Evolutionary conservation across 805 yeast species (phyloP), one percentile per base, ranked within the genome.

Genomic region (Yueomyces sinensis): DNA sequence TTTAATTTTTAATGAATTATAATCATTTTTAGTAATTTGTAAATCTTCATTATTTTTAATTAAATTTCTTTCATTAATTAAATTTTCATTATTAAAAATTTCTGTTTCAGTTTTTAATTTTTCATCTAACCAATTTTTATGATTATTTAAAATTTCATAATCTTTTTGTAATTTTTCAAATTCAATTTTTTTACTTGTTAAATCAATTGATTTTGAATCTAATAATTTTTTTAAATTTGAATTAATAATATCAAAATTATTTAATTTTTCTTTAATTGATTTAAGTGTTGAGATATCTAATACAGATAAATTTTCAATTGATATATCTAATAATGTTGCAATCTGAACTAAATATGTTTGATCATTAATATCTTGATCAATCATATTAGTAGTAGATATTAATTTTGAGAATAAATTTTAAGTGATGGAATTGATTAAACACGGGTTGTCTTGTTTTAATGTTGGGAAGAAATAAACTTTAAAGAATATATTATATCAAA

Each of bases 21-120:
- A 33, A 23, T 38, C 39, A 30, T 32, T 23, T 32, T 31, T 30
- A 16, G 59, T 11, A 14, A 14, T 70, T 49, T 76, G 70, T 33
- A 74, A 58, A 31, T 77, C 67, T 39, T 74, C 77, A 11, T n/a
- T 31, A 23, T 11, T 9, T 13, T 23, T 14, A 14, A 17, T 16
- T 17, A 19, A 16, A 16, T 20, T 23, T 13, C 16, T n/a, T 13
- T 29, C 27, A 2, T 13, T 7, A 5, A 11, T 6, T 25, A 25
- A 9, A 9, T 11, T 25, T n/a, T 6, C 14, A 9, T 25, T n/a
- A n/a, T 25, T 25, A n/a, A 11, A 25, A 7, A 6, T 1, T 1
- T 25, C 14, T 11, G 6, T 25, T 5, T 25, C 28, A 7, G 11
- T 20, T 20, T 7, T 7, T 20, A 20, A 11, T 20, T 20, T 20